These are phyloP conservation scores for Sporothrix curviconia DNA, from an alignment of 2,329 filamentous ascomycete species.

Conservation along the genomic window DNA sequence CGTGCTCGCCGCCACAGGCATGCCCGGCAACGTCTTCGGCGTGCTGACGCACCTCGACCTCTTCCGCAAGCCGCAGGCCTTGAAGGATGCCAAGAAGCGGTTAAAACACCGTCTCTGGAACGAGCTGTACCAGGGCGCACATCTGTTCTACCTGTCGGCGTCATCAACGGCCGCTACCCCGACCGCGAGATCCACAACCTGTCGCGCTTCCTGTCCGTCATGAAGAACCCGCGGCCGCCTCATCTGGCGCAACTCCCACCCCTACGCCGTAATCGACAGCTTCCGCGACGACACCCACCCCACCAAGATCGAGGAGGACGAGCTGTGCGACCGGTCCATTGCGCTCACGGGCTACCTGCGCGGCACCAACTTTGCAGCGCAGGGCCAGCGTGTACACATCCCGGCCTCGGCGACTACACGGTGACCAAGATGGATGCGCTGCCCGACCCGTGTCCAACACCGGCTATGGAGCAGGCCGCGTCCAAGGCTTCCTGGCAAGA, in stretches of 20 bases:
- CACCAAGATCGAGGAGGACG: conserved; percentile 79
- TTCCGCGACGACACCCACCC: conserved; percentile 94
- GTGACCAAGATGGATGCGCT: conserved; percentile 78
- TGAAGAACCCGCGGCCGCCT: conserved; percentile 99
- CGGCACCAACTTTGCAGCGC: conserved; percentile 85
- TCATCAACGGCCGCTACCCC: conserved; percentile 93
- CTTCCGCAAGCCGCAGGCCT: conserved; percentile 85
- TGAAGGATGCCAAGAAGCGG: conserved; percentile 92
- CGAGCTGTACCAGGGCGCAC: conserved; percentile 92
- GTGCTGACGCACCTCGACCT: conserved; percentile 94
- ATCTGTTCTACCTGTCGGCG: conserved; percentile 92
- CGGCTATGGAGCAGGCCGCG: conserved; percentile 78
- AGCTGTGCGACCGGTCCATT: conserved; percentile 84
- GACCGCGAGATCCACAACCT: conserved; percentile 95
- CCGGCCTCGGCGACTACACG: conserved; percentile 82
- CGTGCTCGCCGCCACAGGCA: conserved; percentile 84
- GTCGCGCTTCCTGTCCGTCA: conserved; percentile 89
- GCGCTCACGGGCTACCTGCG: conserved; percentile 89
- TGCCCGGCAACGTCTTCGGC: conserved; percentile 98
- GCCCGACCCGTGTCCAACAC: conserved; percentile 92
- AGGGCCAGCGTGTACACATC: conserved; percentile 82
- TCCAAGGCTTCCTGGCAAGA: conserved; percentile 80
- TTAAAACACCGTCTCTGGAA: conserved; percentile 95
- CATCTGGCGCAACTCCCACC: conserved; percentile 93
- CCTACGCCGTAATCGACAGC: conserved; percentile 87